Conservation (phyloP, 2,329 filamentous ascomycete species). For the Pseudogymnoascus sp. region DNA sequence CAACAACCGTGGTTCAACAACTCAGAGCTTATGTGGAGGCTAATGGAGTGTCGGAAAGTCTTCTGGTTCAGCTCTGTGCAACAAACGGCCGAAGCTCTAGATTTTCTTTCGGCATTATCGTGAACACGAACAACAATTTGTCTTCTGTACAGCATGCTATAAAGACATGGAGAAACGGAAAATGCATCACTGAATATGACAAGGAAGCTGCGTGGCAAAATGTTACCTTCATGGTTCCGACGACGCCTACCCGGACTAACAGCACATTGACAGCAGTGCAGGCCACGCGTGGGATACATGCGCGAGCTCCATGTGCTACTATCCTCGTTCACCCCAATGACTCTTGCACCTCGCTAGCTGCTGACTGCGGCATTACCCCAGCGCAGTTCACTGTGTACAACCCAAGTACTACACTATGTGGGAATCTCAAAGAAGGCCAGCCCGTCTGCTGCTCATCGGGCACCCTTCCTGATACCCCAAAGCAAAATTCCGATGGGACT, state of each 20-base stretch:
- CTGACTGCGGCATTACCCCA: conserved; percentile 32
- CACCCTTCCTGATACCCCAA: conserved; percentile 27
- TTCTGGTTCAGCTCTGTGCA: conserved; percentile 5
- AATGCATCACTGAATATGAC: conserved; percentile 1
- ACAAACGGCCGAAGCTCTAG: background rate
- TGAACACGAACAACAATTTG: background rate
- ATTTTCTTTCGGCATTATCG: background rate
- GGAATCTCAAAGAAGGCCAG: conserved; percentile 21
- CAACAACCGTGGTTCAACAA: background rate
- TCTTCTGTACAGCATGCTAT: background rate
- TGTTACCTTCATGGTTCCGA: background rate
- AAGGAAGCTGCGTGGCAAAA: background rate
- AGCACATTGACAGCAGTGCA: background rate
- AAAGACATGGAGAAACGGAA: background rate
- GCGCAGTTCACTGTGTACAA: conserved; percentile 35
- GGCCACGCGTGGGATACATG: background rate
- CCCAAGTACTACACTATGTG: conserved; percentile 20
- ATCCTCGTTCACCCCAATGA: conserved; percentile 31
- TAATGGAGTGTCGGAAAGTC: background rate
- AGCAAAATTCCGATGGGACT: conserved; percentile 28
- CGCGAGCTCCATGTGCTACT: conserved; percentile 23
- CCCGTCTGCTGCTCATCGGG: conserved; percentile 30
- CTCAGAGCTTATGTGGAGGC: background rate
- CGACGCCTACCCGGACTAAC: background rate
- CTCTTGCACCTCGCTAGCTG: conserved; percentile 31